Base-by-base conservation (phyloP, 2,329 filamentous ascomycete species). In the Sporothrix inflata region DNA sequence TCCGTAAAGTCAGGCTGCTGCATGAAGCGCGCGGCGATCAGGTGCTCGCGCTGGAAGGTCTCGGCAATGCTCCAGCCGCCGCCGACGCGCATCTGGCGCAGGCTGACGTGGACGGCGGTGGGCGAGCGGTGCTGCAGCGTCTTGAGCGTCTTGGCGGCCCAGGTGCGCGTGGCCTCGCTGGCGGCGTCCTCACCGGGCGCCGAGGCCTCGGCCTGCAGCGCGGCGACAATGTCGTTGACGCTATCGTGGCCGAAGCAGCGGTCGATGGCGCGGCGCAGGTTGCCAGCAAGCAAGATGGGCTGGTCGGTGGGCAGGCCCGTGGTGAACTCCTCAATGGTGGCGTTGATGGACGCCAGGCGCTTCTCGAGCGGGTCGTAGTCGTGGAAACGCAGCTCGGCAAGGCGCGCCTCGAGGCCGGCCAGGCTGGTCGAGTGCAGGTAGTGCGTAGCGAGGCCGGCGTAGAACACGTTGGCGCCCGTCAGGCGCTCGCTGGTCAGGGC, bases 391-490 rank as follows among this genome's bases (percentile, higher is more conserved):
- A 99, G 87, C 83, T 99, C 96, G 1, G 93, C 92, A 34, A 99
- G 87, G 79, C 95, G 93, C 24, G 90, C 87, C 81, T 97, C 94
- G 72, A 99, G 87, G 76, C 89, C 88, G 67, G 92, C 90, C 74
- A 99, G 87, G 76, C 91, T 91, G 73, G 93, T 94, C 57, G 95
- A 97, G 86, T 99, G 92, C 75, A 99, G 85, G 84, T 97, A 99
- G 84, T 99, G 96, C 16, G 96, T 98, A 73, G 96, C 96, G 77
- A 99, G 86, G 73, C 96, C 96, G 61, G 94, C 88, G 83, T 97
- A 98, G 78, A 97, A 94, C 69, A 91, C 92, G 80, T 98, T 93
- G 14, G 91, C 91, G 57, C 96, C 96, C 74, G 87, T 90, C 74
- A 99, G 84, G 75, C 89, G 88, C 79, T 95, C 92, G 79, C 94